Evolutionary conservation across 164 flowering plant genomes (phyloP), one percentile per base, ranked within the genome.

Genomic region (Sextonia rubra): DNA sequence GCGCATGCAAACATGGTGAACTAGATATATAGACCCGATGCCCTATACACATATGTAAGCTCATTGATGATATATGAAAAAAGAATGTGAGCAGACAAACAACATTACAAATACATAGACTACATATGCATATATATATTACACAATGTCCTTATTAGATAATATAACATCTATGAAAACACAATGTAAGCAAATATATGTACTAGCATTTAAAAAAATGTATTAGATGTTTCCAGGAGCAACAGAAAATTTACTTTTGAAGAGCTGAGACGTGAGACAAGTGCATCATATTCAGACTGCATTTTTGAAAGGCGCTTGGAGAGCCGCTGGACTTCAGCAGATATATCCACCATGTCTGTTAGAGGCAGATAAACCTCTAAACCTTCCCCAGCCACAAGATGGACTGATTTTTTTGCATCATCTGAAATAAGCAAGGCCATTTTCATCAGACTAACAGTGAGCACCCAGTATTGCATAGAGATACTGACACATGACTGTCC

Each of bases 331-430:
- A 90, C 82, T 86, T 94, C 97, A 60, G 97, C 82, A 76, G 97
- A 86, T 69, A 92, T 82, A 82, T 94, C 98, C 30, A 94, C 87
- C 98, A 94, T 91, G 69, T 89, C 95, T 52, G 93, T 89, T 70
- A 94, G 94, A 44, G 98, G 98, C 24, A 94, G 93, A 83, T 92
- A 94, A 44, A 97, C 97, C 79, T 92, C 98, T 47, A 94, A 82
- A 23, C 98, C 94, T 83, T 94, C 98, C 78, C 93, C 86, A 20
- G 91, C 97, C 49, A 94, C 97, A 69, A 94, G 86, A 73, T 92
- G 98, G 52, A 94, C 93, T 11, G 97, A 94, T 69, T 84, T 91
- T 70, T 84, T 88, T 74, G 89, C 96, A 85, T 88, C 86, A 25
- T 80, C 98, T 94, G 88, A 44, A 73, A 52, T 11, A 49, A 47